phyloP scores from a whole-genome alignment of 768 basidiomycete genomes.

The Agrocybe praecox region DNA sequence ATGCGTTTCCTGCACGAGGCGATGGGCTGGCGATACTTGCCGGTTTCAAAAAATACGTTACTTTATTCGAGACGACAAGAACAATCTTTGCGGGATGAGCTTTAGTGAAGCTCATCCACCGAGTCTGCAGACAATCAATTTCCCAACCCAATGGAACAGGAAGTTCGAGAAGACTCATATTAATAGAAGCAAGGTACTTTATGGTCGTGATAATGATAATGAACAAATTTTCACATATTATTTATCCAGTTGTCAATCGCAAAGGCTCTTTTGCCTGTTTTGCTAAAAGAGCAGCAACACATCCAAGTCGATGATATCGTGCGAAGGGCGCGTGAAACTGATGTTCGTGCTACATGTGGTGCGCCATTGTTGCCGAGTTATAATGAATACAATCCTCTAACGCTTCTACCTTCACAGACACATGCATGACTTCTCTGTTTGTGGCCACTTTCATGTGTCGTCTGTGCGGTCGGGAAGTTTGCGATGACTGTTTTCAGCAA shows the following conservation, averaged over 20 bases:
- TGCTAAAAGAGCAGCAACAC: conserved; percentile 67
- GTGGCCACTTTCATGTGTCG: conserved; percentile 90
- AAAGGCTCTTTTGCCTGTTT: conserved; percentile 63
- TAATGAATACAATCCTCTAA: not conserved
- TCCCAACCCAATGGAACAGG: conserved; percentile 71
- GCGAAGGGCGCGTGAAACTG: conserved; percentile 74
- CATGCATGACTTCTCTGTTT: conserved; percentile 93
- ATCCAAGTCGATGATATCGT: conserved; percentile 59
- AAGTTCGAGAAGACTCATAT: conserved; percentile 51
- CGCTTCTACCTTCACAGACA: conserved; percentile 53
- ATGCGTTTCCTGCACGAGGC: conserved; percentile 82
- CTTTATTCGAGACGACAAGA: conserved; percentile 64
- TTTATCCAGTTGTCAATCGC: conserved; percentile 63
- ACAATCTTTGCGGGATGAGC: conserved; percentile 64
- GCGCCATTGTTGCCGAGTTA: conserved; percentile 24
- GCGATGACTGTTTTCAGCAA: conserved; percentile 78
- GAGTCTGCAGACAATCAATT: conserved; percentile 64
- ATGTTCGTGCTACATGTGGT: conserved; percentile 88
- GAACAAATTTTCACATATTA: not conserved
- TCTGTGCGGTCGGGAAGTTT: conserved; percentile 89
- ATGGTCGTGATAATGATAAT: not conserved
- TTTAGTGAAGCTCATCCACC: conserved; percentile 61
- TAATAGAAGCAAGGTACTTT: conserved; percentile 59
- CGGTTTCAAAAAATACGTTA: conserved; percentile 86
- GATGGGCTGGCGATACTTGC: conserved; percentile 88